A percentile compares a stretch with the other conserved stretches of the same genome.
These are phyloP conservation scores for sweet orange (Citrus sinensis) DNA, from an alignment of 345 rosid genomes.

Conservation along the genomic window DVS_A1.0 CM039162.1:4064001-4064500, in stretches of 20 bases:
- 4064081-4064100: too few relatives aligned
- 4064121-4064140: too few relatives aligned
- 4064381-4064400: background rate
- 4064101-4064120: background rate
- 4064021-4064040: background rate
- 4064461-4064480: background rate
- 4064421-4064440: background rate
- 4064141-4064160: too few relatives aligned
- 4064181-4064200: background rate
- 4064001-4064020: background rate
- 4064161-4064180: background rate
- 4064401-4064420: background rate
- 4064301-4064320: slow-evolving; percentile 73
- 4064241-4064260: background rate
- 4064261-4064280: background rate
- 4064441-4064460: background rate
- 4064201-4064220: background rate
- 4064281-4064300: slow-evolving; percentile 1
- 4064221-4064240: background rate
- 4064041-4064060: background rate
- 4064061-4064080: background rate
- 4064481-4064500: background rate
- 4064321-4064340: slow-evolving; percentile 96
- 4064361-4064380: slow-evolving; percentile 50
- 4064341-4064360: slow-evolving; percentile 99